Base-by-base conservation (phyloP, 1,284 basidiomycete genomes). In the Rhizoctonia solani region DNA sequence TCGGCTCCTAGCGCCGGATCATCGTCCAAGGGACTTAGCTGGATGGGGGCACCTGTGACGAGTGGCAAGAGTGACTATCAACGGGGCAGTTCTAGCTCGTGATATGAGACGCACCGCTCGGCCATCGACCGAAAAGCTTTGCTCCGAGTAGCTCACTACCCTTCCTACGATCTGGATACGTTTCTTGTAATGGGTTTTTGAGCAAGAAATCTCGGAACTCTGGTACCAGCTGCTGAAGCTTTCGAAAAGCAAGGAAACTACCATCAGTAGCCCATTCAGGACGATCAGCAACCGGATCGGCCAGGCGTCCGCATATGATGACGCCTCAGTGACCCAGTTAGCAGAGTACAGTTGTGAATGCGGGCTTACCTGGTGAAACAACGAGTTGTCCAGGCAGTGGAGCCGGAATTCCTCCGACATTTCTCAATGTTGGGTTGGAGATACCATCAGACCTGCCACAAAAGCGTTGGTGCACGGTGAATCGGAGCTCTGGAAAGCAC, bases 71-170 rank as follows among this genome's bases (percentile, higher is more conserved):
- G 2, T 27, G 11, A 61, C 9, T 61, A 16, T 9, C 21, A 5
- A 8, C 37, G 8, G 16, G 37, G 8, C 37, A 39, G 8, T 13
- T 46, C 37, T 34, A 66, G 61, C 2, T 61, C 50, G 5, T 66
- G 59, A 34, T 54, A 21, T 54, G 47, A 3, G 32, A 29, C 59
- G 3, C 30, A 63, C 59, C 59, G 25, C 59, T 63, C 80, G 84
- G 84, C 85, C 85, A 86, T 3, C 85, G 77, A 1, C 85, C 85
- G 16, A 86, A 74, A 50, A 85, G 73, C 30, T 84, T 77, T 0
- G 85, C 84, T n/a, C 84, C 84, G 11, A 83, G 76, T 6, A 83
- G 75, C 42, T 82, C 83, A 25, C 78, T 80, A 4, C 81, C 81
- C 65, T 82, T 72, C 56, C 79, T 72, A 2, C 69, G 70, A 2